phyloP scores from a whole-genome alignment of 78 protist species.

The slime mould (Dictyostelium discoideum) region dicty_2.7 NC_007090.3:768501-769000 shows the following conservation, averaged over 20 bases:
- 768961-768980: constrained; percentile 38
- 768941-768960: constrained; percentile 17
- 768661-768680: constrained; percentile 76
- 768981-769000: constrained; percentile 1
- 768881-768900: constrained; percentile 70
- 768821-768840: constrained; percentile 59
- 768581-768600: constrained; percentile 62
- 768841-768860: constrained; percentile 72
- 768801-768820: constrained; percentile 60
- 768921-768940: constrained; percentile 43
- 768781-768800: constrained; percentile 41
- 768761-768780: constrained; percentile 61
- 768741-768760: constrained; percentile 43
- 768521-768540: neutral
- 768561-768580: constrained; percentile 4
- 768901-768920: constrained; percentile 64
- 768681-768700: constrained; percentile 64
- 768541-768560: neutral
- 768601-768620: constrained; percentile 32
- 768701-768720: constrained; percentile 30
- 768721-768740: constrained; percentile 61
- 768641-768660: constrained; percentile 68
- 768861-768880: constrained; percentile 59
- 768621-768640: constrained; percentile 3
- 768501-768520: neutral